These are phyloP conservation scores for Tuber magnatum DNA, from an alignment of 495 filamentous ascomycete species.

Conservation along the genomic window DNA sequence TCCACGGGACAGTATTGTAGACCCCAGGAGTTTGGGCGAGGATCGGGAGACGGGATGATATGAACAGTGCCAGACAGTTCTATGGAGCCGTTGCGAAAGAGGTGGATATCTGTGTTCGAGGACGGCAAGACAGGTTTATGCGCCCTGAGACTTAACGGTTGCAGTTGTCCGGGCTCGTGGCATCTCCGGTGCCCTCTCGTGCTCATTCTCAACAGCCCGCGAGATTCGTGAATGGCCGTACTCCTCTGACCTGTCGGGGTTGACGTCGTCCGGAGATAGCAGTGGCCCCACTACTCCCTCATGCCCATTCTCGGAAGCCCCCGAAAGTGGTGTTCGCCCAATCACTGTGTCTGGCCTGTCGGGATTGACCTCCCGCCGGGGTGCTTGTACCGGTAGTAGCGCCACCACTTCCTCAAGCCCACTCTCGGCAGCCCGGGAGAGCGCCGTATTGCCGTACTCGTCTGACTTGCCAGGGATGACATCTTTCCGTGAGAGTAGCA, in stretches of 20 bases:
- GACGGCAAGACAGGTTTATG: neutral
- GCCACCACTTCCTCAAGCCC: neutral
- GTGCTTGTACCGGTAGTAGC: no score
- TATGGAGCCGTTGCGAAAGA: neutral
- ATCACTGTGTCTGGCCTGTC: neutral
- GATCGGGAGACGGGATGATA: neutral
- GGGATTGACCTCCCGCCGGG: neutral
- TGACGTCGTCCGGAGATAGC: neutral
- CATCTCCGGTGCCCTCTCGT: neutral
- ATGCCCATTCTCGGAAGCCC: neutral
- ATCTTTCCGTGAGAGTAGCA: neutral
- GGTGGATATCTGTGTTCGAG: neutral
- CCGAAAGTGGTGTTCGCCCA: neutral
- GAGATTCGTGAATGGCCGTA: neutral
- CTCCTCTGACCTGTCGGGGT: neutral
- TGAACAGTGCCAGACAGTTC: neutral
- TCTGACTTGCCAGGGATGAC: neutral
- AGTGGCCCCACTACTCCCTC: neutral
- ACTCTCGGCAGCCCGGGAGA: neutral
- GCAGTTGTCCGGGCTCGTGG: neutral
- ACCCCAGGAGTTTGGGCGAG: neutral
- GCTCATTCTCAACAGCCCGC: neutral
- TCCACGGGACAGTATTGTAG: neutral
- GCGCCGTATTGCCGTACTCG: neutral
- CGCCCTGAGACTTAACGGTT: neutral